Conservation (phyloP, 2,329 filamentous ascomycete genomes). For the Pyrenophora teres region DNA sequence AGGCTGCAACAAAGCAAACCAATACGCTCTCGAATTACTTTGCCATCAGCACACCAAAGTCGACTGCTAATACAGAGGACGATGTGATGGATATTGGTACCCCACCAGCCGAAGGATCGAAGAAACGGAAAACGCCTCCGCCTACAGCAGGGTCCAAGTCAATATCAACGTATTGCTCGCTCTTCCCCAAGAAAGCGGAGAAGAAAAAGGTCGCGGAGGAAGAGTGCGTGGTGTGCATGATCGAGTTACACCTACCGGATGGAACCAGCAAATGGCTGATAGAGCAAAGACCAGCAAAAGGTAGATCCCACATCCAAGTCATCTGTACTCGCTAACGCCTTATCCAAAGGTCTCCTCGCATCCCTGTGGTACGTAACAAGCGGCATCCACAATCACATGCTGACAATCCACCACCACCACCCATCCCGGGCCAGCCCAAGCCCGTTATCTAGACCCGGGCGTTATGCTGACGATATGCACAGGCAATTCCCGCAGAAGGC, state of each 20-base stretch:
- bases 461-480: constrained; percentile 16
- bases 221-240: constrained; percentile 40
- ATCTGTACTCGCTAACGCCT: neutral
- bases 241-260: constrained; percentile 22
- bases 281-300: constrained; percentile 44
- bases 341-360: constrained; percentile 26
- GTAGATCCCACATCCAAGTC: neutral
- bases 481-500: constrained; percentile 43
- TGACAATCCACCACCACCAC: neutral
- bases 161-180: constrained; percentile 36
- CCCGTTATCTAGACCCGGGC: constrained; percentile 3
- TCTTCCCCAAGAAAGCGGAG: constrained; percentile 42
- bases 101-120: constrained; percentile 9
- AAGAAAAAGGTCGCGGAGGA: constrained; percentile 45
- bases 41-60: constrained; percentile 22
- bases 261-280: constrained; percentile 39
- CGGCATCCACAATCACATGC: neutral
- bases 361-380: constrained; percentile 32
- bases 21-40: constrained; percentile 43
- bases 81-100: constrained; percentile 2
- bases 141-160: constrained; percentile 14
- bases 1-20: constrained; percentile 19
- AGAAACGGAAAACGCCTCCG: constrained; percentile 33
- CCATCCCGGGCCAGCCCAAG: neutral
- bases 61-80: constrained; percentile 14